Percentiles rank a stretch among this genome's conserved stretches.
Conservation (phyloP, 2,329 filamentous ascomycete genomes). For the Dothistroma pini region DNA sequence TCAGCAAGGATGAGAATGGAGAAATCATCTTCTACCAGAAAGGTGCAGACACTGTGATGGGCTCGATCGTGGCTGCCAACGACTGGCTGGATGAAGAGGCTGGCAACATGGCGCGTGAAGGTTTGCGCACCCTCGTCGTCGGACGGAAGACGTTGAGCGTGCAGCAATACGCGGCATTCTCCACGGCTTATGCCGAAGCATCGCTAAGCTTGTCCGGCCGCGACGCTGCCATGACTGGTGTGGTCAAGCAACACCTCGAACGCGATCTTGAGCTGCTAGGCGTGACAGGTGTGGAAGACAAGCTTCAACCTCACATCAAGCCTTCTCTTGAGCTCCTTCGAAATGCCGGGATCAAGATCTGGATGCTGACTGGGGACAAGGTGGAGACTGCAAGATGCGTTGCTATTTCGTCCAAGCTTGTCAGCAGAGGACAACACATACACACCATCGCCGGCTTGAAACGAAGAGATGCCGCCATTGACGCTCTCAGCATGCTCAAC, state of each 20-base stretch:
- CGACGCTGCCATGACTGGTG: constrained; percentile 74
- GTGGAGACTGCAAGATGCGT: constrained; percentile 97
- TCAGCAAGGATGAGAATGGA: constrained; percentile 52
- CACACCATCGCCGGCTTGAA: constrained; percentile 77
- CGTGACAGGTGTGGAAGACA: constrained; percentile 98
- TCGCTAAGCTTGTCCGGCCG: constrained; percentile 75
- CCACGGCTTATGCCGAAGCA: constrained; percentile 69
- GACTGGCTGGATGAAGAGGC: constrained; percentile 99
- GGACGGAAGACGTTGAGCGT: constrained; percentile 81
- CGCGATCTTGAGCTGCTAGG: constrained; percentile 85
- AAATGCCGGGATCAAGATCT: constrained; percentile 98
- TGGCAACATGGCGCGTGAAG: constrained; percentile 98
- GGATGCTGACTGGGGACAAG: constrained; percentile 99
- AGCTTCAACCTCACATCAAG: constrained; percentile 92
- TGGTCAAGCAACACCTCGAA: constrained; percentile 79
- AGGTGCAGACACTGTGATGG: constrained; percentile 97
- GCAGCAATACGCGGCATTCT: constrained; percentile 78
- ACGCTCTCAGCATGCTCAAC: constrained; percentile 82
- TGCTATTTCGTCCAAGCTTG: constrained; percentile 89
- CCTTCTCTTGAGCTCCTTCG: constrained; percentile 89
- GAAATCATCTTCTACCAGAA: constrained; percentile 99
- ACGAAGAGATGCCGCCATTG: constrained; percentile 78
- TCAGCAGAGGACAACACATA: constrained; percentile 90
- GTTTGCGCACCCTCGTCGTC: constrained; percentile 86
- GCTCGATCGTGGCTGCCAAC: constrained; percentile 88